These are phyloP conservation scores for Arabis hirsuta DNA, from an alignment of 345 rosid species.

Conservation along the genomic window DNA sequence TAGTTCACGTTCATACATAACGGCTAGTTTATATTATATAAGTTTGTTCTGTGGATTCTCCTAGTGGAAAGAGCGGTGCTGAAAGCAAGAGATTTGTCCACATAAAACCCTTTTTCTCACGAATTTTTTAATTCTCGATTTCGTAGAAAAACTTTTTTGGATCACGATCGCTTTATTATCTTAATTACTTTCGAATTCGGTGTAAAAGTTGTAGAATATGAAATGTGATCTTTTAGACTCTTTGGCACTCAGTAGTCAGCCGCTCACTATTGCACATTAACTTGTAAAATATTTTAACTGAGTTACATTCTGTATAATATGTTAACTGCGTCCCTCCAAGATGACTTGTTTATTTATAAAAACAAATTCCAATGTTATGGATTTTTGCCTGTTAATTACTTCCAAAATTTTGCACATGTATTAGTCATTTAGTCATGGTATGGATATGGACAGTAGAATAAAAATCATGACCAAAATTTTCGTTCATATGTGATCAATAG, in stretches of 20 bases:
- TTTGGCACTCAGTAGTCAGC: neutral
- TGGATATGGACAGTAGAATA: no score
- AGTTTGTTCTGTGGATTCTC: constrained; percentile 25
- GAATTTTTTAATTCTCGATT: neutral
- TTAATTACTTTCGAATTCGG: neutral
- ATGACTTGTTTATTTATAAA: neutral
- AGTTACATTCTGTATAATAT: neutral
- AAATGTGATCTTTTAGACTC: no score
- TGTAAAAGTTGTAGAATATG: neutral
- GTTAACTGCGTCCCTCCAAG: no score
- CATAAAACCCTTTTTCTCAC: constrained; percentile 14
- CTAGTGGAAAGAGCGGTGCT: constrained; percentile 38
- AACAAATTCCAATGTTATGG: neutral
- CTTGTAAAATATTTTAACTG: neutral
- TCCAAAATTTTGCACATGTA: no score
- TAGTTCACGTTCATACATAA: constrained; percentile 31
- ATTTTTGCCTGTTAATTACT: neutral
- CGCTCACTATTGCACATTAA: neutral
- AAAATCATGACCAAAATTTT: no score
- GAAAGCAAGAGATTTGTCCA: constrained; percentile 42
- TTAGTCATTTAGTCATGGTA: no score
- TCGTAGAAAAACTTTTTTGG: constrained; percentile 9
- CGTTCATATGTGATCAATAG: no score
- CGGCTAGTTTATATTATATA: constrained; percentile 35
- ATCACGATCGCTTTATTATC: constrained; percentile 1